Conservation (phyloP, 768 basidiomycete genomes). For the Lentinula sp. region DNA sequence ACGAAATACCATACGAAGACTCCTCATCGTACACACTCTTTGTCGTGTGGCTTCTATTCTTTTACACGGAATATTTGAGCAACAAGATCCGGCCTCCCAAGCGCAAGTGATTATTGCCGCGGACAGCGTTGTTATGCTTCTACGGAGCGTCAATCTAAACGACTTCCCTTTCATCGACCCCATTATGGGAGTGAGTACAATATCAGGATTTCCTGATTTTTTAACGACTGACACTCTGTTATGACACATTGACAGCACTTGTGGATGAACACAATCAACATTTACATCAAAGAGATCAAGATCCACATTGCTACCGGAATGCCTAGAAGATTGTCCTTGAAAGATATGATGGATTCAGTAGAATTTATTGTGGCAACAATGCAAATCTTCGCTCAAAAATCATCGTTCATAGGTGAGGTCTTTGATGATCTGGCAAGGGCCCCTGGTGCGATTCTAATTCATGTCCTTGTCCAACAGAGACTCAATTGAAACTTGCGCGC, state of each 20-base stretch:
- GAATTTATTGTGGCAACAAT: conserved; percentile 2
- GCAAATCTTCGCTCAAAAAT: neutral
- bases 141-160: conserved; percentile 5
- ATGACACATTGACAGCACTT: neutral
- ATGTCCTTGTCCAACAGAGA: neutral
- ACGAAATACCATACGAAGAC: neutral
- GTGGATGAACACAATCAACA: conserved; percentile 1
- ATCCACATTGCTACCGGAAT: neutral
- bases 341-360: neutral
- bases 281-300: conserved; percentile 2
- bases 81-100: conserved; percentile 1
- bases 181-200: conserved; percentile 11
- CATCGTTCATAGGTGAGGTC: conserved; percentile 3
- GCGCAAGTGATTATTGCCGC: conserved; percentile 5
- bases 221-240: neutral
- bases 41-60: conserved; percentile 10
- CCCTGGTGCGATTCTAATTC: neutral
- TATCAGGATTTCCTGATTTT: neutral
- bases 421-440: neutral
- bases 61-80: conserved; percentile 9
- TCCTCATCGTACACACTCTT: conserved; percentile 10
- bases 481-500: neutral
- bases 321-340: neutral
- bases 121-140: conserved; percentile 6
- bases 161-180: conserved; percentile 12